Conservation (phyloP, 176 grass and related monocot genomes). For the Raddia guianensis region DNA sequence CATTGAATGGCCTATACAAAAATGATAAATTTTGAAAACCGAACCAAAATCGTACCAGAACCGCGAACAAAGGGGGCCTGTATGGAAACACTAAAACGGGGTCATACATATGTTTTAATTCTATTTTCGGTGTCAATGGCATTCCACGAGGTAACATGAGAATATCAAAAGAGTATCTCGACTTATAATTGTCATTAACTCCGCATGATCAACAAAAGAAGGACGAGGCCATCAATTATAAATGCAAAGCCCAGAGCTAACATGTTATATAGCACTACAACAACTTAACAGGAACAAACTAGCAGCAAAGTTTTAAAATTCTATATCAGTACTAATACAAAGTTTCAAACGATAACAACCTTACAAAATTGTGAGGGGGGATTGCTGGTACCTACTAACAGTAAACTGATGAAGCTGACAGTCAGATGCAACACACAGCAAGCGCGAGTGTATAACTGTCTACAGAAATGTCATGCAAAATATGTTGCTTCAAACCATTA, state of each 20-base stretch:
- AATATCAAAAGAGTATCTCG: background rate
- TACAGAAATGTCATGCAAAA: background rate
- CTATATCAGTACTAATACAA: background rate
- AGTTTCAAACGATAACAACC: background rate
- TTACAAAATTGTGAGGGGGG: background rate
- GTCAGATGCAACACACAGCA: background rate
- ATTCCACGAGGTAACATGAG: background rate
- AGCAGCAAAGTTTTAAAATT: constrained; percentile 12
- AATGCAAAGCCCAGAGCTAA: constrained; percentile 5
- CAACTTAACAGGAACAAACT: constrained; percentile 13
- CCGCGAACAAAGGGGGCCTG: background rate
- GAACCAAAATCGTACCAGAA: no score
- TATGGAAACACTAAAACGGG: background rate
- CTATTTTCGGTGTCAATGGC: background rate
- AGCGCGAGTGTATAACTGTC: background rate
- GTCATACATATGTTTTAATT: background rate
- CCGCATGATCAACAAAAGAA: background rate
- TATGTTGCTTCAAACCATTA: background rate
- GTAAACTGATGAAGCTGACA: background rate
- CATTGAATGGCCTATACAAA: no score
- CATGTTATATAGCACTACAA: constrained; percentile 18
- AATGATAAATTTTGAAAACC: no score
- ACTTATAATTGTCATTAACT: background rate
- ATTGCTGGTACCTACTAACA: background rate
- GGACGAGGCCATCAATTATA: background rate